phyloP scores from a whole-genome alignment of 208 protist genomes.

The Trypanosoma cruzi region DNA sequence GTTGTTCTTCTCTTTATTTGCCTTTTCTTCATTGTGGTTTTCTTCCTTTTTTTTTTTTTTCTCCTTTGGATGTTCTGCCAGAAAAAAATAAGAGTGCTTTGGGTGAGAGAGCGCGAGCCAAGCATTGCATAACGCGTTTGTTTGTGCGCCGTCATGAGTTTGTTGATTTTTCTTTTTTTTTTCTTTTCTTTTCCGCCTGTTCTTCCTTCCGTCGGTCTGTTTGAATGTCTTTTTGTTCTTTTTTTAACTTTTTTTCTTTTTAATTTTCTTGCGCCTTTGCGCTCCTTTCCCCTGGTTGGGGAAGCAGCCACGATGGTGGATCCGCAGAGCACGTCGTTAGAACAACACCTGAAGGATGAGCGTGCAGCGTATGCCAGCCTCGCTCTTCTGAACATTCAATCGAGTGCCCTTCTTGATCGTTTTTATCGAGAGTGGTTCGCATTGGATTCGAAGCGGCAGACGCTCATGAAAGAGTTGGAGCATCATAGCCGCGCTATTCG shows the following conservation, averaged over 20 bases:
- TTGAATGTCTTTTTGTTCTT: too few species aligned
- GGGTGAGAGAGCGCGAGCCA: not conserved
- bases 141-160: not conserved
- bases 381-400: constrained; percentile 19
- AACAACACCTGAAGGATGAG: constrained; percentile 27
- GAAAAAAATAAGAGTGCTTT: not conserved
- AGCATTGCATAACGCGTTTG: not conserved
- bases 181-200: constrained; percentile 12
- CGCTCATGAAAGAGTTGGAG: constrained; percentile 10
- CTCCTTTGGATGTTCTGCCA: not conserved
- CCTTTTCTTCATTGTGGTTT: not conserved
- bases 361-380: constrained; percentile 10
- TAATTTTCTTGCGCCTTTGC: not conserved
- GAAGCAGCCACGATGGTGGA: not conserved
- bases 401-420: constrained; percentile 13
- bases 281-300: not conserved
- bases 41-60: not conserved
- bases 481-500: constrained; percentile 18
- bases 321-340: constrained; percentile 7
- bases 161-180: constrained; percentile 1
- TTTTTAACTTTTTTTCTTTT: constrained; percentile 23
- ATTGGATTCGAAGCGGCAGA: constrained; percentile 10
- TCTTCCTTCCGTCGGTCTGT: too few species aligned
- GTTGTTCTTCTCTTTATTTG: too few species aligned
- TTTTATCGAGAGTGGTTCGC: constrained; percentile 26